Base-by-base conservation (phyloP, 2,329 filamentous ascomycete species). In the Cladosporium colombiae region DNA sequence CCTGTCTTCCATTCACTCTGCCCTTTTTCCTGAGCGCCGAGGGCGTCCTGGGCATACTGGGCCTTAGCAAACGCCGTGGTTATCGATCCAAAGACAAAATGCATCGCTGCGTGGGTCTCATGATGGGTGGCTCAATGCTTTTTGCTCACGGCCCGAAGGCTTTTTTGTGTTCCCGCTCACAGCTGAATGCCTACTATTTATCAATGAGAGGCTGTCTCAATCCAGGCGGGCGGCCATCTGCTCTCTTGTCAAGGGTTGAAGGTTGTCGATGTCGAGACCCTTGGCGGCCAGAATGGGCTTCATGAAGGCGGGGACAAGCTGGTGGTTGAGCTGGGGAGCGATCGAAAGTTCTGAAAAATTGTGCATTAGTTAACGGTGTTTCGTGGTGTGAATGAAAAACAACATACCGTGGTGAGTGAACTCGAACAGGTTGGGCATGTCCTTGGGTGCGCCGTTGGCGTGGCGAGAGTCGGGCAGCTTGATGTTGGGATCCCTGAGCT, bases 211-310 rank as follows among this genome's bases (percentile, higher is more conserved):
- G 21, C n/a, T 46, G 14, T 66, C 78, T 81, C 82, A 99, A 82
- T 99, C 95, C 80, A 99, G 85, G 80, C 93, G 92, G 67, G 95
- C 95, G 83, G 97, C 92, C 95, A 99, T 98, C 79, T 97, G 92
- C 75, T 95, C 90, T 84, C 93, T 96, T 75, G 90, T 84, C 83
- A 99, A 85, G 55, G 94, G 94, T 73, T 89, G 92, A 80, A 99
- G 91, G 79, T 93, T 93, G 80, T 97, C 92, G 75, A 97, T 92
- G 78, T 98, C 93, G 72, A 99, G 86, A 16, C 76, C 93, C 74
- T 88, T 89, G 57, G 89, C 85, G 68, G 87, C 87, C 67, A 99
- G 85, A 67, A 88, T 84, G 25, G 91, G 82, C 74, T 89, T 89
- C 74, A 93, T 88, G 79, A 98, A 93, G 69, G 86, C 81, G 67